Evolutionary conservation across 192 early-diverging fungal genomes (phyloP).

Genomic region (Chytriomyces sp.): DNA sequence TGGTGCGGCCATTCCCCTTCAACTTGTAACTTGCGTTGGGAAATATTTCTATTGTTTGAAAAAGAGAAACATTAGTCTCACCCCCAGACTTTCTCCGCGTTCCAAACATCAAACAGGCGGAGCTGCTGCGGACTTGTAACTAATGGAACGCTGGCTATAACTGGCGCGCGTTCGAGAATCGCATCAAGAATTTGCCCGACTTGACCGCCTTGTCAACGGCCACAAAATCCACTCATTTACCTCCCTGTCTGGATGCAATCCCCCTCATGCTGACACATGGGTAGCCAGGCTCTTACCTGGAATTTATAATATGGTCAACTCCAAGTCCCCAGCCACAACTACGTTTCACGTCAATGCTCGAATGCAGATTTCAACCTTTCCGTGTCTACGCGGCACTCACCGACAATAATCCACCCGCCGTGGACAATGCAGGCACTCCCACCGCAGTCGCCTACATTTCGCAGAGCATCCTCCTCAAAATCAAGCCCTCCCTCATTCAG

Average conservation of each 20-base stretch:
- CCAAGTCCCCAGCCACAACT: slow-evolving; percentile 15
- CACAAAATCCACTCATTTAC: slow-evolving; percentile 27
- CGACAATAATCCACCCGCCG: slow-evolving; percentile 32
- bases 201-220: background rate
- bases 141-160: background rate
- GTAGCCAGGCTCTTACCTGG: slow-evolving; percentile 67
- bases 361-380: background rate
- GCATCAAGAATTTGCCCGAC: background rate
- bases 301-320: slow-evolving; percentile 59
- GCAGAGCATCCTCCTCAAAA: slow-evolving; percentile 3
- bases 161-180: background rate
- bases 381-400: background rate
- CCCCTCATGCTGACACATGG: slow-evolving; percentile 68
- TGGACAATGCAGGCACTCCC: slow-evolving; percentile 20
- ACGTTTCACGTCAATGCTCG: slow-evolving; percentile 56
- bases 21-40: too few species aligned
- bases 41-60: too few species aligned
- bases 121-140: background rate
- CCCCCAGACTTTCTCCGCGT: background rate
- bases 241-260: slow-evolving; percentile 35
- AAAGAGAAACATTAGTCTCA: too few species aligned
- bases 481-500: slow-evolving; percentile 2
- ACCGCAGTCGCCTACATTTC: slow-evolving; percentile 6
- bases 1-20: background rate
- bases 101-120: background rate